Base-by-base conservation (phyloP, 1,284 basidiomycete species). In the Melampsora larici-populina region DNA sequence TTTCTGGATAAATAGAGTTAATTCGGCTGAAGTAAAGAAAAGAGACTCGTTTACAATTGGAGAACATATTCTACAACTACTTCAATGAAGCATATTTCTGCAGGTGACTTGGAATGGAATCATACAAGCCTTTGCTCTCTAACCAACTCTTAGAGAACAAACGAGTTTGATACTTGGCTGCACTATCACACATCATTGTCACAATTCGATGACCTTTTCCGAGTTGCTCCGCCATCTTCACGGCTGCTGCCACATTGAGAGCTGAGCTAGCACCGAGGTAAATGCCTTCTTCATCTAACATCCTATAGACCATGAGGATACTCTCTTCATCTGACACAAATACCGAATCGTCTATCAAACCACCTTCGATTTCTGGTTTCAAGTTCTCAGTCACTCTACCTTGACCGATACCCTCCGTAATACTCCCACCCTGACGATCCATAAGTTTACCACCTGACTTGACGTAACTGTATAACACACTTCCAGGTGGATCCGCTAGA, bases 331-430 rank as follows among this genome's bases (percentile, higher is more conserved):
- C 97, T 6, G 93, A 87, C 64, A 99, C 90, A 81, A 89, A 90
- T 80, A 98, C 86, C 18, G 94, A 92, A 33, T 93, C 93, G 74
- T 90, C 88, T 49, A 99, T 80, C 66, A 93, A 86, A 26, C 40
- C 21, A 40, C 49, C 73, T 17, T 89, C 87, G 60, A 98, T 87
- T 83, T 98, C 92, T 0, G 90, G 93, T 60, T 86, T 90, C 80
- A 99, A 86, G 85, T 99, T 99, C 82, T 92, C 88, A n/a, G 96
- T 99, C 70, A 99, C 88, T 79, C 96, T 90, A 29, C 96, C 96
- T 85, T 99, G 97, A 80, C 97, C 97, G 81, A 99, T 98, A 65
- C 95, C 96, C 88, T 99, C 96, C 1, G 97, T 99, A 83, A 99
- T 97, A 21, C 93, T 95, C 4, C 94, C 94, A 60, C 86, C 88